These are phyloP conservation scores for Rhizopus microsporus DNA, from an alignment of 371 early-diverging fungal genomes.

Conservation along the genomic window DNA sequence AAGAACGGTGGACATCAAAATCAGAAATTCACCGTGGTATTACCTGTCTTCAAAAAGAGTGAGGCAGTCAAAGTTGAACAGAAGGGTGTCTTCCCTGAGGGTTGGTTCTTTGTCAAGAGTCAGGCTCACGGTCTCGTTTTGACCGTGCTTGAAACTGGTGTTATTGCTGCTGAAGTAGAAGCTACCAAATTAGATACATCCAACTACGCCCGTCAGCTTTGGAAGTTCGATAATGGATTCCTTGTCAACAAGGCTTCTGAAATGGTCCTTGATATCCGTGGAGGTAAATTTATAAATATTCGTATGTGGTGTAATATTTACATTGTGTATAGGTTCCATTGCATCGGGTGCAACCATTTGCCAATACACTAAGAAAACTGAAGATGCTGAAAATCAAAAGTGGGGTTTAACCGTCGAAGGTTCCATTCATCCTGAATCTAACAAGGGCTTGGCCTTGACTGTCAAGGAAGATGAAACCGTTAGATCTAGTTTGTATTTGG, in stretches of 20 bases:
- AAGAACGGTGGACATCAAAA: slow-evolving; percentile 22
- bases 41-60: slow-evolving; percentile 44
- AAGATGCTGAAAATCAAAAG: slow-evolving; percentile 36
- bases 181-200: slow-evolving; percentile 50
- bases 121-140: slow-evolving; percentile 51
- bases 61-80: slow-evolving; percentile 20
- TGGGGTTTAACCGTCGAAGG: slow-evolving; percentile 46
- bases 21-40: slow-evolving; percentile 43
- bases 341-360: slow-evolving; percentile 35
- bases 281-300: slow-evolving; percentile 39
- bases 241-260: slow-evolving; percentile 58
- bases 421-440: slow-evolving; percentile 28
- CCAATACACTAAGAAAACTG: slow-evolving; percentile 42
- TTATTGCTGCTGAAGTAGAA: slow-evolving; percentile 39
- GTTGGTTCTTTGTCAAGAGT: slow-evolving; percentile 67
- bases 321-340: slow-evolving; percentile 26
- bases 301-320: no score
- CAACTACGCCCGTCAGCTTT: slow-evolving; percentile 57
- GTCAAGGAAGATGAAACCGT: slow-evolving; percentile 30
- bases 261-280: slow-evolving; percentile 60
- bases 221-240: slow-evolving; percentile 57
- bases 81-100: slow-evolving; percentile 51
- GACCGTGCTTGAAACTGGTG: slow-evolving; percentile 38
- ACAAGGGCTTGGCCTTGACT: slow-evolving; percentile 32
- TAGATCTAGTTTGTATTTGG: slow-evolving; percentile 27